Evolutionary conservation across 352 stramenopile species (phyloP), one percentile per base, ranked within the genome.

Genomic region (Phytophthora pinifolia): DNA sequence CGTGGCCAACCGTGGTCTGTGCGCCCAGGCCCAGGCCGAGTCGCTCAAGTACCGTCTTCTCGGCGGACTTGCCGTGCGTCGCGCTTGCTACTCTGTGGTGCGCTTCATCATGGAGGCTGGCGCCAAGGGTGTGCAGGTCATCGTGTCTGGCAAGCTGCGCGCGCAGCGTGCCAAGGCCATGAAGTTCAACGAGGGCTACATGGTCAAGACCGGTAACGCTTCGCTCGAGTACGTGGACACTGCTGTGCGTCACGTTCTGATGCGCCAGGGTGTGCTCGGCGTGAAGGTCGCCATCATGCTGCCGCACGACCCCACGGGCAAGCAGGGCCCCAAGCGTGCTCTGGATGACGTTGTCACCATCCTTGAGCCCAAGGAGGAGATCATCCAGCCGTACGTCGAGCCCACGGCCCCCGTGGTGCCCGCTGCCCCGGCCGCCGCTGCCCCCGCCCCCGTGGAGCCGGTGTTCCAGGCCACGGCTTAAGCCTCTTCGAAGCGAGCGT

Each of bases 111-210:
- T 99, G 96, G 97, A 99, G 79, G 96, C 96, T 18, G 96, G 93
- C 43, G 98, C 98, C 66, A 99, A 99, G 92, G 98, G 98, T 46
- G 97, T 94, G 59, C 97, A 99, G 78, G 97, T 99, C 46, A 98
- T 99, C 65, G 97, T 99, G 36, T 98, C 96, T 54, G 98, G 98
- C 69, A 99, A 99, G 89, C 89, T 99, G 51, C 94, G 97, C 62
- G 97, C 96, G 52, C 96, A 99, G 82, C 95, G 98, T 97, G 98
- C 98, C 70, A 99, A 99, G 92, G 89, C 91, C 44, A 99, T 99
- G 97, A 99, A 99, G 85, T 99, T 99, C 84, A 97, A 98, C 70
- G 97, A 99, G 64, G 98, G 98, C 42, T 99, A 99, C 92, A 99
- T 99, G 97, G 98, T 99, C 85, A 99, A 99, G 91, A 98, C 96